phyloP scores from a whole-genome alignment of 2,329 filamentous ascomycete species.

The Fusarium ambrosium region DNA sequence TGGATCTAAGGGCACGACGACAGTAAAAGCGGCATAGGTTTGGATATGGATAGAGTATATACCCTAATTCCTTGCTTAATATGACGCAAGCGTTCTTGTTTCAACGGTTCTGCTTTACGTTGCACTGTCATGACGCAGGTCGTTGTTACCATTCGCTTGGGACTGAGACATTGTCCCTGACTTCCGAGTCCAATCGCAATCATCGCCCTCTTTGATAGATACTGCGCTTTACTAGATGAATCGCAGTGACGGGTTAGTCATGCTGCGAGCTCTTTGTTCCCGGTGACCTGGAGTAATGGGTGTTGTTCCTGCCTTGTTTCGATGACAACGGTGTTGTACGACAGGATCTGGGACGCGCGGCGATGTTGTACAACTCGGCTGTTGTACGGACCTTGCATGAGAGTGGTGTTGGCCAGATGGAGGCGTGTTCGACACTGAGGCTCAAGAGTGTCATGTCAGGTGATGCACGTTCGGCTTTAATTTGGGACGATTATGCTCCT shows the following conservation, averaged over 20 bases:
- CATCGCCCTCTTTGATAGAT: neutral
- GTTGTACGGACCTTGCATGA: neutral
- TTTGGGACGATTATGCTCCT: neutral
- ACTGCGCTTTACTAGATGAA: neutral
- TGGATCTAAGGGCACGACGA: conserved; percentile 30
- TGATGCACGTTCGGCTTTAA: neutral
- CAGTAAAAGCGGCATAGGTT: conserved; percentile 35
- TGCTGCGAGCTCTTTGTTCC: neutral
- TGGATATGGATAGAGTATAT: conserved; percentile 37
- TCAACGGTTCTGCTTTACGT: conserved; percentile 8
- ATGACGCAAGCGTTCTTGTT: conserved; percentile 36
- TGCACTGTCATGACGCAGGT: neutral
- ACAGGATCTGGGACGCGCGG: conserved; percentile 25
- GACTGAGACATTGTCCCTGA: conserved; percentile 21
- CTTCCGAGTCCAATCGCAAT: conserved; percentile 23
- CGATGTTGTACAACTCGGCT: conserved; percentile 10
- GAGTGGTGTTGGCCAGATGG: neutral
- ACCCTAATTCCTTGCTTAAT: conserved; percentile 18
- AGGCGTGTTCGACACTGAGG: neutral
- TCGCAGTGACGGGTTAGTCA: neutral
- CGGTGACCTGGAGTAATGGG: neutral
- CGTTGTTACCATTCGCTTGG: neutral
- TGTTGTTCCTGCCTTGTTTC: neutral
- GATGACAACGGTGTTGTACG: conserved; percentile 14
- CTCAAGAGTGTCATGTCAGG: neutral